These are phyloP conservation scores for Populus hybrid DNA, from an alignment of 441 rosid genomes.

Conservation along the genomic window DNA sequence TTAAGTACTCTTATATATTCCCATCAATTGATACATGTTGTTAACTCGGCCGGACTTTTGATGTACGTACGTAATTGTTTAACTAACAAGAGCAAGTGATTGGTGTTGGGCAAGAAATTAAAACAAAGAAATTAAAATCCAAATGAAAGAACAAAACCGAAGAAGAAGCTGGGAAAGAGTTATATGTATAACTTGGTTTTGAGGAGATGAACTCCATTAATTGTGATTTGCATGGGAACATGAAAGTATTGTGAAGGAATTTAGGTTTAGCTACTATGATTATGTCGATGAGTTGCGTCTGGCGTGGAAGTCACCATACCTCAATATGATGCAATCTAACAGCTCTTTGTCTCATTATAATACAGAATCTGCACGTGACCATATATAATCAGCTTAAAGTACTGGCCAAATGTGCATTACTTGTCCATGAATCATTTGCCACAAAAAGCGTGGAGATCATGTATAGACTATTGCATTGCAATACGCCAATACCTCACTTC, in stretches of 20 bases:
- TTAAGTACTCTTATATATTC: no score
- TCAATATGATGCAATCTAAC: slow-evolving; percentile 14
- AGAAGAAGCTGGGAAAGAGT: no score
- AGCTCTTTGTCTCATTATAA: slow-evolving; percentile 20
- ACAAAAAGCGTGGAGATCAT: neutral
- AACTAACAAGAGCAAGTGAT: no score
- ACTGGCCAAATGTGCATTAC: neutral
- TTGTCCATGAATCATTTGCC: slow-evolving; percentile 10
- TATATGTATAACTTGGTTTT: no score
- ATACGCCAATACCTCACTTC: no score
- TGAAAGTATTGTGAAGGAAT: neutral
- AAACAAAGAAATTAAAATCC: no score
- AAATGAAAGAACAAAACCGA: no score
- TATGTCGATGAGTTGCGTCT: slow-evolving; percentile 11
- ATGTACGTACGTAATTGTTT: no score
- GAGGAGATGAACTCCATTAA: no score
- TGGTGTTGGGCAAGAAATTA: no score
- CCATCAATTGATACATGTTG: no score
- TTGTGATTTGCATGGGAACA: slow-evolving; percentile 9
- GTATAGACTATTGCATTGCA: neutral
- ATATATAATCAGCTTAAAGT: slow-evolving; percentile 8
- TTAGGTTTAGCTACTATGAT: neutral
- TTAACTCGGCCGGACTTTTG: no score
- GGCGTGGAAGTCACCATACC: slow-evolving; percentile 32
- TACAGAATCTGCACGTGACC: slow-evolving; percentile 22